Percentiles rank a stretch among this genome's conserved stretches.
These are phyloP conservation scores for Rosa multiflora DNA, from an alignment of 306 rosid genomes.

Conservation along the genomic window DNA sequence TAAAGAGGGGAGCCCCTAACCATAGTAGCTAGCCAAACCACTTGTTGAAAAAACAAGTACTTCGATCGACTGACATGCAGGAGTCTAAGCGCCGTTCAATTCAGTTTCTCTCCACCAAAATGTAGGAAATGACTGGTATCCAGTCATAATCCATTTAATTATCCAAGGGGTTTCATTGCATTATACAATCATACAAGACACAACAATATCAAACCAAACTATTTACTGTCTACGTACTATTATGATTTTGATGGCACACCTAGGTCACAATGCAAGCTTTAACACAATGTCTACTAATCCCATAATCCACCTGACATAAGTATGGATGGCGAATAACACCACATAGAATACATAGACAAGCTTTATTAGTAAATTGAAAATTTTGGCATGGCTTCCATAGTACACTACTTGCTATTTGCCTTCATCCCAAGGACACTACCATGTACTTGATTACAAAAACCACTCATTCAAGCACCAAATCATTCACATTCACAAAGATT, in stretches of 20 bases:
- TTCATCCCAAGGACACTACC: background rate
- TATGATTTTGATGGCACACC: background rate
- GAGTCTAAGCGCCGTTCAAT: background rate
- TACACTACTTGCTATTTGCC: background rate
- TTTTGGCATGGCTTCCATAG: background rate
- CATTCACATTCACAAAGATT: conserved; percentile 9
- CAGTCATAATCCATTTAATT: background rate
- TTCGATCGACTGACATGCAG: background rate
- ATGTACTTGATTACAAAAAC: background rate
- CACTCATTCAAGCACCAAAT: background rate
- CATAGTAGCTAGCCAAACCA: background rate
- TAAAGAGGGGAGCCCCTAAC: background rate
- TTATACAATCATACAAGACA: background rate
- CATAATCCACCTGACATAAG: background rate
- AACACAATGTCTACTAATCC: background rate
- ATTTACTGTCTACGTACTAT: background rate
- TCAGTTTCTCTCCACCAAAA: background rate
- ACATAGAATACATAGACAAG: background rate
- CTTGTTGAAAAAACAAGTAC: background rate
- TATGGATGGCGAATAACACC: background rate
- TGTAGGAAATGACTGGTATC: background rate
- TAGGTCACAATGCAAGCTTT: background rate
- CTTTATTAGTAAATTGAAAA: background rate
- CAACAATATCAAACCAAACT: background rate
- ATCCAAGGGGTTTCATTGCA: background rate